Percentiles rank a stretch among this genome's conserved stretches.
phyloP scores from a whole-genome alignment of 805 yeast species.

The Pichia californica region DNA sequence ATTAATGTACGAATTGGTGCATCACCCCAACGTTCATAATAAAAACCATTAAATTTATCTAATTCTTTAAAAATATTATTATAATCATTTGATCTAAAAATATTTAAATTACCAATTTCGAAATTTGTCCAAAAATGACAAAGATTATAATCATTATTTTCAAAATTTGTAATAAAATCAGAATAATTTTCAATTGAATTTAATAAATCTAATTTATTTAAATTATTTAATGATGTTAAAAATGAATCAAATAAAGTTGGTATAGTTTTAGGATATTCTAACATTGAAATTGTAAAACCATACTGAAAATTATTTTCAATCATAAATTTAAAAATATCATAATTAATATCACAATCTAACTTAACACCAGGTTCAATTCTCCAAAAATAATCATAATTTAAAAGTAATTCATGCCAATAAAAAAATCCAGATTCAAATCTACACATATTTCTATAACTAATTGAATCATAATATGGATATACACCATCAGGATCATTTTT shows the following conservation, averaged over 20 bases:
- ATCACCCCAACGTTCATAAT: conserved; percentile 90
- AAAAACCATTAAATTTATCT: conserved; percentile 79
- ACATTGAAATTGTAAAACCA: conserved; percentile 68
- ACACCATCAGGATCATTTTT: conserved; percentile 27
- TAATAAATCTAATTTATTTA: conserved; percentile 33
- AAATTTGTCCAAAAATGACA: conserved; percentile 92
- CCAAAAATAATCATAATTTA: conserved; percentile 81
- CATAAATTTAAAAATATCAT: conserved; percentile 72
- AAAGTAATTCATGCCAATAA: conserved; percentile 61
- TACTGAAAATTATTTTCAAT: conserved; percentile 58
- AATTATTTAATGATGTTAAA: conserved; percentile 28
- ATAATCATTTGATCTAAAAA: conserved; percentile 68
- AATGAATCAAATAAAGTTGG: conserved; percentile 42
- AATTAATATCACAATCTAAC: conserved; percentile 69
- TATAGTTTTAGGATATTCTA: conserved; percentile 65
- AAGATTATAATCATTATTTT: conserved; percentile 56
- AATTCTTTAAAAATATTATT: conserved; percentile 57
- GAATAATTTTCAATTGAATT: conserved; percentile 39
- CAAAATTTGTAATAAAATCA: conserved; percentile 55
- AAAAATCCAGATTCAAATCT: conserved; percentile 84
- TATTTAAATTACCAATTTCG: conserved; percentile 66
- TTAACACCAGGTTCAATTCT: conserved; percentile 82
- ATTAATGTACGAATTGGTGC: conserved; percentile 74
- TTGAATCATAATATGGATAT: conserved; percentile 56
- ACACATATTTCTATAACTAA: conserved; percentile 80